These are phyloP conservation scores for Rhodotorula babjevae DNA, from an alignment of 768 basidiomycete genomes.

Conservation along the genomic window DNA sequence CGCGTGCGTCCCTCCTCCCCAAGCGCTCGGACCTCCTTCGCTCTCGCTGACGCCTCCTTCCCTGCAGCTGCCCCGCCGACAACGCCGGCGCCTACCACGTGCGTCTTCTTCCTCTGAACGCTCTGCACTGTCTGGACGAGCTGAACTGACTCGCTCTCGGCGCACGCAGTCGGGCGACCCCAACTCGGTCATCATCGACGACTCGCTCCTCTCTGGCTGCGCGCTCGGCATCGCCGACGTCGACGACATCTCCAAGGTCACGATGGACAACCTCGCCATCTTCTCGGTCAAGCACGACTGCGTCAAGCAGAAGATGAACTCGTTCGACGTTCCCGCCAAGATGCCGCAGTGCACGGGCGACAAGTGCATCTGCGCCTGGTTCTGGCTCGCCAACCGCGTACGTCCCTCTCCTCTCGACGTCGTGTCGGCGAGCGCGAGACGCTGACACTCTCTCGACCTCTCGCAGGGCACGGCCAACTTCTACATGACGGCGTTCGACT, in stretches of 20 bases:
- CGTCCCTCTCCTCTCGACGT: neutral
- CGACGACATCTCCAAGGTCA: slow-evolving; percentile 34
- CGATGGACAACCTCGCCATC: slow-evolving; percentile 43
- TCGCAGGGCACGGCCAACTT: slow-evolving; percentile 29
- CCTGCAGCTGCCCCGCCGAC: slow-evolving; percentile 6
- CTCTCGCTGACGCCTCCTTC: too few relatives aligned
- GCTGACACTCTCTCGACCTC: neutral
- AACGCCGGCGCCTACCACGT: slow-evolving; percentile 23
- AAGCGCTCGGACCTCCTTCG: too few relatives aligned
- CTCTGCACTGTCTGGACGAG: neutral
- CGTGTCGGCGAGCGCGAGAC: neutral
- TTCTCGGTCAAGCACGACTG: slow-evolving; percentile 44
- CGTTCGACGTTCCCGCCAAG: slow-evolving; percentile 43
- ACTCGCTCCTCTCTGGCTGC: slow-evolving; percentile 28
- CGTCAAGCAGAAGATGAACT: slow-evolving; percentile 37
- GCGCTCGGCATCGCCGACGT: slow-evolving; percentile 37
- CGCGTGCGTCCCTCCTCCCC: slow-evolving; percentile 1
- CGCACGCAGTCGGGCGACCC: slow-evolving; percentile 32
- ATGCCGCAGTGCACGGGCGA: slow-evolving; percentile 44
- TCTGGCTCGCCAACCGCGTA: slow-evolving; percentile 32
- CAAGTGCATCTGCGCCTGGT: slow-evolving; percentile 44
- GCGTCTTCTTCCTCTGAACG: neutral
- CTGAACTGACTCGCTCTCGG: neutral
- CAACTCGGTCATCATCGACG: slow-evolving; percentile 7
- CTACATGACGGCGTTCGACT: slow-evolving; percentile 36